Evolutionary conservation across 345 rosid genomes (phyloP), one percentile per base, ranked within the genome.

Genomic region (Eutrema heterophyllum): DNA sequence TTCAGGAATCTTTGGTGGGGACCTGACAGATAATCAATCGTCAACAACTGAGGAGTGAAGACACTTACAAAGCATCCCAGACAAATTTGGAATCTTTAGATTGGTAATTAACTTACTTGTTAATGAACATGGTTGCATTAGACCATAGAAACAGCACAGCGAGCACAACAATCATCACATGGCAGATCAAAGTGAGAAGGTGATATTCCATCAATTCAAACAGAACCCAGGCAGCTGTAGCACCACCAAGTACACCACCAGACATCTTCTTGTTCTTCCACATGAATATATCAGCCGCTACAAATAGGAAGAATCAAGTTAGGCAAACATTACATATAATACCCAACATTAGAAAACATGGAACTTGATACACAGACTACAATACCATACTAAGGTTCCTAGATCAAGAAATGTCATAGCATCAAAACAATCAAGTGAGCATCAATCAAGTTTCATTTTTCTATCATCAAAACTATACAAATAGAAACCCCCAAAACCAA

Each of bases 181-280:
- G 96, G 79, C 97, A 96, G 15, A 90, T 76, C 63, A 96, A 72
- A 46, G 97, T 85, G 56, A 96, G 89, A 48, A 96, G 86, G 52
- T 90, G 87, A 62, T 84, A 92, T 58, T 95, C 90, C 50, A 92
- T 74, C 86, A 88, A 68, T 67, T 95, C 97, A 81, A 95, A 89
- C 40, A 96, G 80, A 75, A 88, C 82, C 97, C 97, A 96, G 0
- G 84, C 67, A 1, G 73, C 92, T n/a, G 99, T 92, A 9, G 91
- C 98, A 16, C 82, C 86, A 55, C 95, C 97, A 57, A 96, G 93
- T 2, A 86, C 92, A 77, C 90, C 91, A 0, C 81, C 93, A 0
- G 99, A 96, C 71, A 90, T 70, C 88, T 95, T 95, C 81, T 95
- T 95, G 79, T 90, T 83, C 88, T 94, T 92, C 99, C 99, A 95